Evolutionary conservation across 495 filamentous ascomycete genomes (phyloP), one percentile per base, ranked within the genome.

Genomic region (Annulohypoxylon nitens): DNA sequence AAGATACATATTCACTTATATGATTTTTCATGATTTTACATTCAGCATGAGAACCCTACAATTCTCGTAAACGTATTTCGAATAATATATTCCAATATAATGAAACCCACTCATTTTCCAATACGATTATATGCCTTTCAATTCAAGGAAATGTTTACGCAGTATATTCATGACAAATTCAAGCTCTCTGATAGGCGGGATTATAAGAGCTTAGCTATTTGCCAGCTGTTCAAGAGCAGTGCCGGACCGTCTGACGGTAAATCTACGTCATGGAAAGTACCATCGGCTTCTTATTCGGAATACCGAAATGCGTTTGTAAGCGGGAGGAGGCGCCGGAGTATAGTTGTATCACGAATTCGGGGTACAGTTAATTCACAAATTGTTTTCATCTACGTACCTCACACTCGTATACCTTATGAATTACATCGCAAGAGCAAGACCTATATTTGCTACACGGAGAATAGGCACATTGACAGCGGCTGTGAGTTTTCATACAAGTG

Each of bases 391-490:
- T 18, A 41, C 36, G 1, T 20, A 45, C 34, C 18, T 54, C 18
- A 51, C 14, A 48, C 25, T 25, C 23, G 59, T 30, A 36, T 39
- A 59, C 69, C 74, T 54, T 54, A 78, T 75, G 77, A 78, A 77
- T 75, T 71, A 62, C 43, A 18, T 79, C 43, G 59, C 67, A 14
- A 77, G 62, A 70, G 61, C 67, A 60, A 64, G 65, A 61, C 70
- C 69, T 39, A 45, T 67, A 43, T 12, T 59, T 67, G 63, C 75
- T 59, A 74, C 78, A 60, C 68, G 69, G 26, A 75, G 71, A 74
- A 63, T 78, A 59, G 62, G 71, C 62, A 73, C 60, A 25, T 48
- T 77, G 43, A 75, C 71, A 33, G 58, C 80, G 57, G 75, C 76
- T 61, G 80, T 83, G 67, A 70, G 78, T 76, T 59, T 26, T 37